These are phyloP conservation scores for Wickerhamomyces mucosus DNA, from an alignment of 805 yeast genomes.

Conservation along the genomic window DNA sequence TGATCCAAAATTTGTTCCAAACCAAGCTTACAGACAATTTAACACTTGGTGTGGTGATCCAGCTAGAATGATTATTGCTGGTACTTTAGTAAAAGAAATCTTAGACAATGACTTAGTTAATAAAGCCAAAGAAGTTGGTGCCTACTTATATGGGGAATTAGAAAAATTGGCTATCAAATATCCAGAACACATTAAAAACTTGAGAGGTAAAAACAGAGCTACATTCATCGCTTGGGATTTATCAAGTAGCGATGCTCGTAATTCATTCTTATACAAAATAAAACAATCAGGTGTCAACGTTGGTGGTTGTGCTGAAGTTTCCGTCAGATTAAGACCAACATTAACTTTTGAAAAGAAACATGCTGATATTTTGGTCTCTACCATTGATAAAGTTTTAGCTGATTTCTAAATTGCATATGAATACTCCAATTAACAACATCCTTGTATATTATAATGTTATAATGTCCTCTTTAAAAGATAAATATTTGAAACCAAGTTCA, in stretches of 20 bases:
- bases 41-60: conserved; percentile 95
- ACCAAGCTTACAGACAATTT: conserved; percentile 78
- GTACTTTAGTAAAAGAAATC: conserved; percentile 62
- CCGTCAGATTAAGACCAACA: conserved; percentile 77
- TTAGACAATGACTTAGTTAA: conserved; percentile 48
- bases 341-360: conserved; percentile 72
- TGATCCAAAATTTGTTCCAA: conserved; percentile 64
- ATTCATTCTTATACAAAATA: conserved; percentile 49
- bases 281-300: conserved; percentile 62
- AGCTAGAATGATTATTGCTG: conserved; percentile 66
- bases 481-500: too few species aligned
- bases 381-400: conserved; percentile 27
- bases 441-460: too few species aligned
- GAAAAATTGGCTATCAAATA: conserved; percentile 40
- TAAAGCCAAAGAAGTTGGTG: conserved; percentile 54
- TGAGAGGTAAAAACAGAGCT: conserved; percentile 69
- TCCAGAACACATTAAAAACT: conserved; percentile 42
- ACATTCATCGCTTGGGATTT: conserved; percentile 81
- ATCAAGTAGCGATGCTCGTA: conserved; percentile 44
- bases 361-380: conserved; percentile 53
- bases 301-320: conserved; percentile 77
- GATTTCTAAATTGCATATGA: conserved; percentile 13
- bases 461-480: too few species aligned
- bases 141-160: conserved; percentile 50
- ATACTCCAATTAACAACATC: too few species aligned